phyloP scores from a whole-genome alignment of 2,329 filamentous ascomycete species.

The Xylariales sp. region DNA sequence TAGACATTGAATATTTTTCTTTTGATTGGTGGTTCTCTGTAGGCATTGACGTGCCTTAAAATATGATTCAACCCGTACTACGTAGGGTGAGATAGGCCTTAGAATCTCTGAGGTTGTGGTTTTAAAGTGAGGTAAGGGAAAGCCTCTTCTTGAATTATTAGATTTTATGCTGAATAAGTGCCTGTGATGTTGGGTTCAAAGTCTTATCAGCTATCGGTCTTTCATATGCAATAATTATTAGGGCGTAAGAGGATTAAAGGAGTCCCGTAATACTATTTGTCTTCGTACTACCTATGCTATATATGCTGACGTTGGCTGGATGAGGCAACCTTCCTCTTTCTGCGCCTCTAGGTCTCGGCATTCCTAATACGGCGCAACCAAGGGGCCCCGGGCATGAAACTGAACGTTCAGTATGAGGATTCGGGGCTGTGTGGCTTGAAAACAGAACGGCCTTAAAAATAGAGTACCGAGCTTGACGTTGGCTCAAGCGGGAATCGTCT shows the following conservation, averaged over 20 bases:
- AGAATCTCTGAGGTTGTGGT: too few relatives aligned
- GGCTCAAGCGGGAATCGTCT: neutral
- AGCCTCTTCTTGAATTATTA: too few relatives aligned
- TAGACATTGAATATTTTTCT: too few relatives aligned
- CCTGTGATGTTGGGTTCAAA: neutral
- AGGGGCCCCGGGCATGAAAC: neutral
- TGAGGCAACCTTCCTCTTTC: conserved; percentile 16
- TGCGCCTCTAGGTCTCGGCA: neutral
- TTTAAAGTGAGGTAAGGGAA: too few relatives aligned
- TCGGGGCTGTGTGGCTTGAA: conserved; percentile 5
- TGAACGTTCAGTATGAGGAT: neutral
- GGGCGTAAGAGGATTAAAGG: neutral
- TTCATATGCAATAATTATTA: neutral
- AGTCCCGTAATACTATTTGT: neutral
- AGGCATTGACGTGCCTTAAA: too few relatives aligned
- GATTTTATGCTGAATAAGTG: neutral
- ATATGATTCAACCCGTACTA: too few relatives aligned
- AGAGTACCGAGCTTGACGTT: neutral
- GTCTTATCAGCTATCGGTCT: neutral
- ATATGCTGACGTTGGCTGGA: neutral
- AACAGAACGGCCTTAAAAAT: neutral
- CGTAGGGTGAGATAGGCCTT: too few relatives aligned
- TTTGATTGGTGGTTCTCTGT: too few relatives aligned
- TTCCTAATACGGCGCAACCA: neutral
- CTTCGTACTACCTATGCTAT: neutral